Evolutionary conservation across 2,329 filamentous ascomycete genomes (phyloP).

Genomic region (Chrysosporium keratinophilum): DNA sequence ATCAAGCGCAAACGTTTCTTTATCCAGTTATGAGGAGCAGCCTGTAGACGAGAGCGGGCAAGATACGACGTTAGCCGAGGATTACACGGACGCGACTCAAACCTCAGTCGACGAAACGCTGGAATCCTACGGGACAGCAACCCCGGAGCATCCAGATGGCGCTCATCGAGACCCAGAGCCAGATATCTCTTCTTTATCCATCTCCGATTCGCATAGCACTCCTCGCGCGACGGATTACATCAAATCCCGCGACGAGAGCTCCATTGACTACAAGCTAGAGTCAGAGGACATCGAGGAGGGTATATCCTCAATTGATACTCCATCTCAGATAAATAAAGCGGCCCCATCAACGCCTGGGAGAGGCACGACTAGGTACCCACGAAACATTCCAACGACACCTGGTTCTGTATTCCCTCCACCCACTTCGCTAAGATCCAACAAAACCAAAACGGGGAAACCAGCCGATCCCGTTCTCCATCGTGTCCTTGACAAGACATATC

Average conservation of each 20-base stretch:
- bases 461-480: conserved; percentile 73
- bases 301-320: conserved; percentile 27
- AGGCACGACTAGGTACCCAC: conserved; percentile 16
- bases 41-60: conserved; percentile 48
- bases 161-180: conserved; percentile 34
- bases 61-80: conserved; percentile 44
- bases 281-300: conserved; percentile 60
- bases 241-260: conserved; percentile 12
- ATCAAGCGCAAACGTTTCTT: conserved; percentile 89
- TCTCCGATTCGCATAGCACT: conserved; percentile 40
- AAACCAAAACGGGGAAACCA: conserved; percentile 27
- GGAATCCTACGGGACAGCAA: conserved; percentile 35
- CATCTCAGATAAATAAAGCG: conserved; percentile 22
- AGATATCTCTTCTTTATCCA: conserved; percentile 34
- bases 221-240: conserved; percentile 27
- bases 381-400: conserved; percentile 49
- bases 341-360: conserved; percentile 31
- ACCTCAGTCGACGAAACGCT: conserved; percentile 32
- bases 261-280: conserved; percentile 56
- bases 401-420: conserved; percentile 46
- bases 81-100: conserved; percentile 45
- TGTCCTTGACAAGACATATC: conserved; percentile 91
- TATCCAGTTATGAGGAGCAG: conserved; percentile 85
- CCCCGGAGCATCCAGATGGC: conserved; percentile 22
- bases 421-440: conserved; percentile 33